Conservation (phyloP, 129 eudicot genomes). For the Centrapalus pauciflorus region DNA sequence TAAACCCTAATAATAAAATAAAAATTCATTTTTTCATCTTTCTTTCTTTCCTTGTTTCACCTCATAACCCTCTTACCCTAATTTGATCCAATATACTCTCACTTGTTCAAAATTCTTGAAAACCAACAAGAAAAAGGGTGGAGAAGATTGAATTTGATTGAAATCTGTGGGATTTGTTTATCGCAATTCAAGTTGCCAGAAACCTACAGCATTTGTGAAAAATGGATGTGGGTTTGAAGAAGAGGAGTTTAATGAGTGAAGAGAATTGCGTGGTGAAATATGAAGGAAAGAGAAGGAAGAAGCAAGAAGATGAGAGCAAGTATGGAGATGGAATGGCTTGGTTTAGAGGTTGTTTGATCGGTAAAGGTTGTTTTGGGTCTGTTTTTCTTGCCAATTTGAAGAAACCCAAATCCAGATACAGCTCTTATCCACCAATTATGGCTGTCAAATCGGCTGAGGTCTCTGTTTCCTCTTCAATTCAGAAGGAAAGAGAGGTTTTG, state of each 20-base stretch:
- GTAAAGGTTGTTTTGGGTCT: constrained; percentile 72
- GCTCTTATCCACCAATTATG: constrained; percentile 60
- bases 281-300: background rate
- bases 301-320: constrained; percentile 24
- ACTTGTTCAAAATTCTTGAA: background rate
- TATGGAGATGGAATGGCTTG: constrained; percentile 81
- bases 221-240: constrained; percentile 19
- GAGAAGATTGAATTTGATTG: background rate
- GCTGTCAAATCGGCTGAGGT: constrained; percentile 91
- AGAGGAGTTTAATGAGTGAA: constrained; percentile 18
- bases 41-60: background rate
- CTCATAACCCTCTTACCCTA: constrained; percentile 24
- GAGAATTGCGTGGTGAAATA: background rate
- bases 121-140: background rate
- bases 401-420: constrained; percentile 55
- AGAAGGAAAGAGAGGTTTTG: constrained; percentile 50
- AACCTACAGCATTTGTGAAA: background rate
- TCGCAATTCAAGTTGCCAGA: background rate
- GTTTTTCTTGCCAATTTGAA: constrained; percentile 66
- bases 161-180: background rate
- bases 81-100: constrained; percentile 14
- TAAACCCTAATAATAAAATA: constrained; percentile 41
- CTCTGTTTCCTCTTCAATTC: constrained; percentile 47
- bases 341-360: constrained; percentile 65
- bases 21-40: too few relatives aligned